These are phyloP conservation scores for Purpureocillium takamizusanense DNA, from an alignment of 2,329 filamentous ascomycete genomes.

Conservation along the genomic window DNA sequence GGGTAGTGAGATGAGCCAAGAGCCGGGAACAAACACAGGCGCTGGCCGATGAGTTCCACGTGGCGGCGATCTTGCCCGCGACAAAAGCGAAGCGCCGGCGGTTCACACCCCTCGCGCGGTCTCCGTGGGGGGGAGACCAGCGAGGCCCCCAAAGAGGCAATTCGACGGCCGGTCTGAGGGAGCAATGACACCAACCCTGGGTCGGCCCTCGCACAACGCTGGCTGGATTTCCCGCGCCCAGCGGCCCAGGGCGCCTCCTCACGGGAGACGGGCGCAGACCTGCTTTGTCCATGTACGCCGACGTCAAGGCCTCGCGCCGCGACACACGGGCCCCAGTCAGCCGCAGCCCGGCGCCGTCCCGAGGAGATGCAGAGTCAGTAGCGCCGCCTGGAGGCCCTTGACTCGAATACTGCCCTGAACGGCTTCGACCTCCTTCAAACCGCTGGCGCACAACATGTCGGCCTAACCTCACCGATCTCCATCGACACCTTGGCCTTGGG, in stretches of 20 bases:
- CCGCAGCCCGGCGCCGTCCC: not conserved
- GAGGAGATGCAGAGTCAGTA: not conserved
- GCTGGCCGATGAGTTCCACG: too few relatives aligned
- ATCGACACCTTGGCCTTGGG: conserved; percentile 10
- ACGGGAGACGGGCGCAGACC: conserved; percentile 2
- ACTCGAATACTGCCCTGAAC: not conserved
- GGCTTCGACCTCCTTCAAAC: not conserved
- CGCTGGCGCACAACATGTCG: conserved; percentile 10
- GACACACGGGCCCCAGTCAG: not conserved
- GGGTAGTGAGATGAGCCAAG: too few relatives aligned
- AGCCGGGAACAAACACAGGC: too few relatives aligned
- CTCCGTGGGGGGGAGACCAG: too few relatives aligned
- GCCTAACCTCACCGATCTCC: conserved; percentile 12
- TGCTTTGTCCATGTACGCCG: conserved; percentile 6
- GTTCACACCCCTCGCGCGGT: too few relatives aligned
- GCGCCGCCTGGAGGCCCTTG: not conserved
- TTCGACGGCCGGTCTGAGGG: too few relatives aligned
- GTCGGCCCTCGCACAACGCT: not conserved
- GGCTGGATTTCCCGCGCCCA: not conserved
- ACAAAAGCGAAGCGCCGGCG: too few relatives aligned
- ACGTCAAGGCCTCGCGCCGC: not conserved
- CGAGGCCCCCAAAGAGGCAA: too few relatives aligned
- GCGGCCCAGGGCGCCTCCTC: conserved; percentile 1
- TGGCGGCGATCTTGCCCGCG: too few relatives aligned
- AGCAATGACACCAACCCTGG: not conserved